Evolutionary conservation across 1,284 basidiomycete species (phyloP), one percentile per base, ranked within the genome.

Genomic region (Moniliophthora roreri): DNA sequence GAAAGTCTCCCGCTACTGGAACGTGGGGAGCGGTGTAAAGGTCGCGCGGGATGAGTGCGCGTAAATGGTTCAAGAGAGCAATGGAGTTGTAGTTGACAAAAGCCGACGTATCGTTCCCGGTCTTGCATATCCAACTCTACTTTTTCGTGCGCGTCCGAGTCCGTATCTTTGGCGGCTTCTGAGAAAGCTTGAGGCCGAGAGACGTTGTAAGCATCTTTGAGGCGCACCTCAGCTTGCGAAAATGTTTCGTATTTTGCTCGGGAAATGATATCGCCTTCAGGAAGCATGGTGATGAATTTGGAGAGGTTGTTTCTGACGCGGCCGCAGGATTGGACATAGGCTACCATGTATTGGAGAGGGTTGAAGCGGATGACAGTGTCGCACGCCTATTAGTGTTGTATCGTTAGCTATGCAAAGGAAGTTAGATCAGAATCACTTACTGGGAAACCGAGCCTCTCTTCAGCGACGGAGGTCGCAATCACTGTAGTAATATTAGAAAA

Each of bases 391-490:
- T n/a, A n/a, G n/a, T n/a, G 52, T 11, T 39, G 41, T 15, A 38
- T 26, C 48, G 41, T 58, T 46, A 51, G 48, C 24, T 37, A 40
- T 35, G 32, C 13, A 4, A 45, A 18, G 28, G 51, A 60, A 32
- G 21, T 54, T 18, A 60, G 16, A 34, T 26, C 15, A 28, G 3
- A 32, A 32, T 23, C n/a, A 47, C 50, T 50, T 63, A 87, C 87
- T 11, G 85, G 88, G 68, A 94, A 92, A 67, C 94, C 91, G 23
- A 94, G 77, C 0, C 91, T 92, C 72, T 94, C 91, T 70, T 95
- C 92, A 0, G 90, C 92, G 5, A 94, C 91, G 7, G 85, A 85
- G 0, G 91, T 94, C 3, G 91, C 88, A 55, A 94, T 76, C 24
- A 94, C 88, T 90, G 35, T 13, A 34, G 40, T n/a, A n/a, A n/a